Percentiles rank a stretch among this genome's conserved stretches.
phyloP scores from a whole-genome alignment of 1,284 basidiomycete genomes.

The Meripilus lineatus region DNA sequence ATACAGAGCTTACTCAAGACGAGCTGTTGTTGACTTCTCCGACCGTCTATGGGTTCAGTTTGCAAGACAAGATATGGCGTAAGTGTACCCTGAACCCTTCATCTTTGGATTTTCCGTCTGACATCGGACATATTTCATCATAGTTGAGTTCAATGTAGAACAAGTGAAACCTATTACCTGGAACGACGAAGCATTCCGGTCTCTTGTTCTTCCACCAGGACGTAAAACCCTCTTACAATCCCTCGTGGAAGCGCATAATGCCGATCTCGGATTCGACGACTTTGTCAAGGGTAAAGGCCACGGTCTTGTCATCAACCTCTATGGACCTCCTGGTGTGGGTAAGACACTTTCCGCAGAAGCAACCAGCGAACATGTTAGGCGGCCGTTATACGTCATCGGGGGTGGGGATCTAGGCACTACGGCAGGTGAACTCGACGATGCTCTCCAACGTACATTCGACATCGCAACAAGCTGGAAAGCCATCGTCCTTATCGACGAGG shows the following conservation, averaged over 20 bases:
- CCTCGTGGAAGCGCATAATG: conserved; percentile 52
- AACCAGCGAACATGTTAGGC: conserved; percentile 52
- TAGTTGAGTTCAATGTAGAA: conserved; percentile 54
- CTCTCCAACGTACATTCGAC: conserved; percentile 27
- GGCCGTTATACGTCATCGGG: conserved; percentile 55
- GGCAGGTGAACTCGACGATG: conserved; percentile 29
- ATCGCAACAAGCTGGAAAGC: conserved; percentile 59
- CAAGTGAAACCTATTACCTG: conserved; percentile 46
- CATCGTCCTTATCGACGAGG: conserved; percentile 59
- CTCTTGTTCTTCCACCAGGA: conserved; percentile 48
- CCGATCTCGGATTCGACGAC: conserved; percentile 50
- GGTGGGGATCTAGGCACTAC: conserved; percentile 53
- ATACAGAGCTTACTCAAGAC: conserved; percentile 37
- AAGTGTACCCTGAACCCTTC: too few relatives aligned
- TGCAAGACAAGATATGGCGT: conserved; percentile 57
- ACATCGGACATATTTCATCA: not conserved
- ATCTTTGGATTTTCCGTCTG: too few relatives aligned
- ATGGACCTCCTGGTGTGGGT: conserved; percentile 58
- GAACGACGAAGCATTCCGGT: conserved; percentile 52
- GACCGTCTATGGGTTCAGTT: conserved; percentile 53
- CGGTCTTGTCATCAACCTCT: conserved; percentile 55
- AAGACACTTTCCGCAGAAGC: conserved; percentile 50
- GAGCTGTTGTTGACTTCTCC: conserved; percentile 53
- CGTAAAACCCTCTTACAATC: conserved; percentile 51
- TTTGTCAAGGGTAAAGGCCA: conserved; percentile 61